Conservation (phyloP, 495 filamentous ascomycete species). For the Daldinia bambusicola region DNA sequence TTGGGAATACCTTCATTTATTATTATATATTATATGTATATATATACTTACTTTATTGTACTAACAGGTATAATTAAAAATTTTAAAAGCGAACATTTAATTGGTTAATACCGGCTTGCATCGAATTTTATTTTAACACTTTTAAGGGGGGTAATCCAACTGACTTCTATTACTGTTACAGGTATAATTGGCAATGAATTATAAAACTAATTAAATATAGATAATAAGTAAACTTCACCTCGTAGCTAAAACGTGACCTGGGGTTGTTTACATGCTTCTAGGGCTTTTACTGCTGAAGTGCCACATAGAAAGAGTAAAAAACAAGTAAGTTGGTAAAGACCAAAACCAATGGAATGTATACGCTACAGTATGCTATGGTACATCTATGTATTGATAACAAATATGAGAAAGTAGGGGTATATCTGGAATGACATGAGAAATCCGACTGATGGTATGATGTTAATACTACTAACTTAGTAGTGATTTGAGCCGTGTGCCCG, state of each 20-base stretch:
- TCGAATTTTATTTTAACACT: not conserved
- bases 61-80: not conserved
- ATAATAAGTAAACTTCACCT: too few relatives aligned
- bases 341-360: not conserved
- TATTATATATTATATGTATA: too few relatives aligned
- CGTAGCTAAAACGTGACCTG: too few relatives aligned
- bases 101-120: not conserved
- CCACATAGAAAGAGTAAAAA: too few relatives aligned
- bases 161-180: not conserved
- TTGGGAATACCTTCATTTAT: too few relatives aligned
- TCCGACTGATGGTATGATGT: not conserved
- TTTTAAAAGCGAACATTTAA: not conserved
- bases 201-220: not conserved
- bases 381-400: not conserved
- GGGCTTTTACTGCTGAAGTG: too few relatives aligned
- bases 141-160: not conserved
- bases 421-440: slow-evolving; percentile 3
- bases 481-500: not conserved
- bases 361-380: not conserved
- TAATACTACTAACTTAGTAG: not conserved
- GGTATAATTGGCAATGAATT: not conserved
- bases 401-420: slow-evolving; percentile 17
- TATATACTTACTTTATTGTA: too few relatives aligned
- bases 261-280: too few relatives aligned
- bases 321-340: not conserved